A percentile compares a stretch with the other conserved stretches of the same genome.
phyloP scores from a whole-genome alignment of 345 rosid genomes.

The Draba incana region DNA sequence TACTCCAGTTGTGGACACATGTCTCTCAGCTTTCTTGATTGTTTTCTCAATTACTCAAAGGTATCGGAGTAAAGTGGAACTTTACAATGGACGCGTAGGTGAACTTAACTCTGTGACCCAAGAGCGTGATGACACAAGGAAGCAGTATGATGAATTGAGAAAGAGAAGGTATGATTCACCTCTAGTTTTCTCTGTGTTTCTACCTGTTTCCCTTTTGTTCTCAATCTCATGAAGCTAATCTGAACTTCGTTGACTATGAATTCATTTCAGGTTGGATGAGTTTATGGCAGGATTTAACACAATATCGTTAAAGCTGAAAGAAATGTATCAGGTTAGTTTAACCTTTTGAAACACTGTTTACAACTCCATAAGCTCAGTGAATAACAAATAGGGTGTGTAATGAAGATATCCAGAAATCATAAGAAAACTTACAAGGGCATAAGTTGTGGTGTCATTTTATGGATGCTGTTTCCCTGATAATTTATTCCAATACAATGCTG shows the following conservation, averaged over 20 bases:
- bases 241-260: conserved; percentile 30
- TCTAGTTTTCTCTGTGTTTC: conserved; percentile 13
- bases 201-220: conserved; percentile 4
- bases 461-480: not conserved
- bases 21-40: conserved; percentile 20
- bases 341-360: not conserved
- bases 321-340: conserved; percentile 94
- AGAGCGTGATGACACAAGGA: conserved; percentile 84
- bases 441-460: no score
- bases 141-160: conserved; percentile 83
- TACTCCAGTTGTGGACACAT: conserved; percentile 1
- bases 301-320: conserved; percentile 91
- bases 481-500: conserved; percentile 21
- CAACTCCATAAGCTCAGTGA: conserved; percentile 13
- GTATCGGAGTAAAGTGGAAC: conserved; percentile 71
- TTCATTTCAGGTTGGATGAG: conserved; percentile 79
- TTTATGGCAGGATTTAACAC: conserved; percentile 97
- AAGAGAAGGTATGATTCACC: conserved; percentile 67
- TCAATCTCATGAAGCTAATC: conserved; percentile 31
- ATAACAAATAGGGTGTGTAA: conserved; percentile 15
- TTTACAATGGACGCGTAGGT: conserved; percentile 76
- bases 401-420: conserved; percentile 6
- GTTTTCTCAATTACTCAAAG: conserved; percentile 43
- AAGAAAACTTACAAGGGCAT: no score
- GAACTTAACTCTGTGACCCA: conserved; percentile 77